Evolutionary conservation across 1,139 yeast genomes (phyloP).

Genomic region (Wickerhamomyces sp.): DNA sequence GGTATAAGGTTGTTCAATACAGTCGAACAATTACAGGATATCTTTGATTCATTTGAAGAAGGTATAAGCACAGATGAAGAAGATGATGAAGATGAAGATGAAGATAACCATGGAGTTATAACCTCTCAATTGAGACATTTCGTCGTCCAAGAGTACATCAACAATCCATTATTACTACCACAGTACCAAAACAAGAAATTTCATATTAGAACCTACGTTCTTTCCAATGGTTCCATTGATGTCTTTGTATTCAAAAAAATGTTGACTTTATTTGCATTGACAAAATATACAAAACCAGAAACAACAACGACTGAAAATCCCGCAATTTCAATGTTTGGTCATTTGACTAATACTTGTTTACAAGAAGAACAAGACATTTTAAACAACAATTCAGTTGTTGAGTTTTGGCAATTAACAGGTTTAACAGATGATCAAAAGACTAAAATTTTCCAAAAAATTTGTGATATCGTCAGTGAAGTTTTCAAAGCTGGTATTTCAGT

Average conservation of each 20-base stretch:
- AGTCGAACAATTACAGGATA: slow-evolving; percentile 70
- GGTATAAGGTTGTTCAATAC: slow-evolving; percentile 83
- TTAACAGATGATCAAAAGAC: slow-evolving; percentile 34
- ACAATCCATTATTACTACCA: slow-evolving; percentile 58
- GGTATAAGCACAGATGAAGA: slow-evolving; percentile 42
- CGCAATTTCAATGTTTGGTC: slow-evolving; percentile 44
- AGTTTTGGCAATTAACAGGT: slow-evolving; percentile 57
- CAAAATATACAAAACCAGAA: slow-evolving; percentile 41
- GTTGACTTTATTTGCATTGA: slow-evolving; percentile 73
- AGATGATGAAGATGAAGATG: slow-evolving; percentile 43
- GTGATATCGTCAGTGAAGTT: slow-evolving; percentile 60
- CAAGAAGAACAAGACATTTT: slow-evolving; percentile 48
- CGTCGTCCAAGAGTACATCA: slow-evolving; percentile 75
- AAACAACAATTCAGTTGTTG: slow-evolving; percentile 50
- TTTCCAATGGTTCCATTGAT: slow-evolving; percentile 64
- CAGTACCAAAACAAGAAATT: slow-evolving; percentile 69
- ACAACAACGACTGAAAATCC: slow-evolving; percentile 27
- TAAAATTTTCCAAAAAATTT: slow-evolving; percentile 48
- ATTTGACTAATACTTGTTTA: slow-evolving; percentile 88
- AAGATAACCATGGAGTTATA: slow-evolving; percentile 54
- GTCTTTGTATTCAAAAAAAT: slow-evolving; percentile 79
- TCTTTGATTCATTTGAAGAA: slow-evolving; percentile 83
- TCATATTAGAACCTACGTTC: slow-evolving; percentile 84
- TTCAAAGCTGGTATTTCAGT: slow-evolving; percentile 78
- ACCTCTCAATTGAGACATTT: slow-evolving; percentile 88